Evolutionary conservation across 148 eudicot species (phyloP).

Genomic region (Silene uniflora): DNA sequence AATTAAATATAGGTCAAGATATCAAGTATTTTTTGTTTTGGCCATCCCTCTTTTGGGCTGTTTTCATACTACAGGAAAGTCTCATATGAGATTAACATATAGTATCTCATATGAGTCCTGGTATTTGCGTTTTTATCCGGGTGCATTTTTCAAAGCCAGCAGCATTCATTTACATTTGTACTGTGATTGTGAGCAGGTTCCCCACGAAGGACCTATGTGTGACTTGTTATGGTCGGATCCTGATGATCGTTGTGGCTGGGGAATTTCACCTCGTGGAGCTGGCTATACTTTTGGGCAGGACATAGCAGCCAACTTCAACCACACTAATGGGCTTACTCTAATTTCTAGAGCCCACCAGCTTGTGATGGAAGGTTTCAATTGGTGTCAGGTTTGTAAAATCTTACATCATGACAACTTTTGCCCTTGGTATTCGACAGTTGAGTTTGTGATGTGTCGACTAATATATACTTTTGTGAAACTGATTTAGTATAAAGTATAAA

Average conservation of each 20-base stretch:
- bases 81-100: background rate
- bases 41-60: background rate
- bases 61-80: background rate
- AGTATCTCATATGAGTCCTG: background rate
- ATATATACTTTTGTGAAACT: background rate
- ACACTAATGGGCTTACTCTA: slow-evolving; percentile 84
- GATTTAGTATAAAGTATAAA: no score
- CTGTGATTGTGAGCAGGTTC: slow-evolving; percentile 48
- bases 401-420: background rate
- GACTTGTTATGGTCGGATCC: slow-evolving; percentile 99
- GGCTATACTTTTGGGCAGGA: no score
- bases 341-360: slow-evolving; percentile 97
- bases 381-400: slow-evolving; percentile 73
- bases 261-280: slow-evolving; percentile 97
- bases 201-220: slow-evolving; percentile 99
- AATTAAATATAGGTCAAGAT: no score
- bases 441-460: background rate
- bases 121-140: background rate
- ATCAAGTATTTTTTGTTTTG: no score
- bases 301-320: slow-evolving; percentile 78
- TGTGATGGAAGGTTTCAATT: slow-evolving; percentile 94
- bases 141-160: background rate
- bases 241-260: slow-evolving; percentile 99
- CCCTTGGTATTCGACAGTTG: background rate
- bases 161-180: background rate